Conservation (phyloP, 441 rosid genomes). For the Codiaeum variegatum region DNA sequence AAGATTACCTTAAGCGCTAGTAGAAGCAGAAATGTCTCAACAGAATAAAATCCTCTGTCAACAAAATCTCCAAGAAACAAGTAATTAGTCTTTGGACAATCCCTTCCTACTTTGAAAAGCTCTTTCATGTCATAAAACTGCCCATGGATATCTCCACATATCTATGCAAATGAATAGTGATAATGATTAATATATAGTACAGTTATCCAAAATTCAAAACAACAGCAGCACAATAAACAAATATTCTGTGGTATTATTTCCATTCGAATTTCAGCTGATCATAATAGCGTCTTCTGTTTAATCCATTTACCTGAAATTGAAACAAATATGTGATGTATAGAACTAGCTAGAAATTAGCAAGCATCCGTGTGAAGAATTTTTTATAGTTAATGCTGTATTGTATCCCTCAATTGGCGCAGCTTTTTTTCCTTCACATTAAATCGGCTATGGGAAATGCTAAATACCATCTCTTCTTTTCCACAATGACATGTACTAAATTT, state of each 20-base stretch:
- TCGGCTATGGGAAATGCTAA: too few species aligned
- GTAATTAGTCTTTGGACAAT: slow-evolving; percentile 88
- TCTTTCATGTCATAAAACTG: slow-evolving; percentile 96
- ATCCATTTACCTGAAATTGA: background rate
- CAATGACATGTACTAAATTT: too few species aligned
- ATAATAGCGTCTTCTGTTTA: background rate
- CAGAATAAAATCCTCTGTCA: slow-evolving; percentile 87
- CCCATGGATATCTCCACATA: slow-evolving; percentile 93
- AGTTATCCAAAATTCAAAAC: background rate
- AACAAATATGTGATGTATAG: background rate
- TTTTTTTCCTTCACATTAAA: background rate
- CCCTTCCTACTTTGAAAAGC: slow-evolving; percentile 90
- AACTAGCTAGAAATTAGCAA: background rate
- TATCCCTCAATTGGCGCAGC: background rate
- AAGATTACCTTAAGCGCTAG: slow-evolving; percentile 76
- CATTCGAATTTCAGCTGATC: background rate
- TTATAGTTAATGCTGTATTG: background rate
- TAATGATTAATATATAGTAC: slow-evolving; percentile 1
- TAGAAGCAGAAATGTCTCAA: slow-evolving; percentile 86
- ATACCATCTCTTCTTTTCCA: too few species aligned
- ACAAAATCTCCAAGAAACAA: slow-evolving; percentile 96
- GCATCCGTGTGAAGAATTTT: background rate
- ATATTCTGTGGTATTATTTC: background rate
- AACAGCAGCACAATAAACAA: background rate
- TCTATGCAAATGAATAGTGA: slow-evolving; percentile 36